Evolutionary conservation across 192 early-diverging fungal genomes (phyloP).

Genomic region (Gamsiella multidivaricata): DNA sequence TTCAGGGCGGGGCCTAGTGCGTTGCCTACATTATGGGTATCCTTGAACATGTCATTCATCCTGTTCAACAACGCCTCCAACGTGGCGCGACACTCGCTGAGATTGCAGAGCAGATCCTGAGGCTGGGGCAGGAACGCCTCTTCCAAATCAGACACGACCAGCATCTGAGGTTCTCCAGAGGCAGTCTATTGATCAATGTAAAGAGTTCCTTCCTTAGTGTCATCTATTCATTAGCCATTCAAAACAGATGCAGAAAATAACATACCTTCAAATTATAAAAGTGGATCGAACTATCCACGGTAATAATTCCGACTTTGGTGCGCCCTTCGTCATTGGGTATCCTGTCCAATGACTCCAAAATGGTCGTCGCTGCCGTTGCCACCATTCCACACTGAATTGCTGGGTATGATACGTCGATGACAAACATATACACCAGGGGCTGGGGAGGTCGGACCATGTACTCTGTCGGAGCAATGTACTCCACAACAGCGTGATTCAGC

Average conservation of each 20-base stretch:
- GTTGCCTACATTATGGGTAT: constrained; percentile 81
- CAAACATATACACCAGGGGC: constrained; percentile 91
- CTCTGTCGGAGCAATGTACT: constrained; percentile 95
- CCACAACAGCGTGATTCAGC: constrained; percentile 89
- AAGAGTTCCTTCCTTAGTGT: too few species aligned
- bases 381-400: constrained; percentile 85
- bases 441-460: constrained; percentile 99
- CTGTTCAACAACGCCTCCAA: constrained; percentile 80
- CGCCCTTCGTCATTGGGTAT: constrained; percentile 91
- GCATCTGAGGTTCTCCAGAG: constrained; percentile 90
- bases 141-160: constrained; percentile 92
- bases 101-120: constrained; percentile 87
- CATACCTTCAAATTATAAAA: constrained; percentile 87
- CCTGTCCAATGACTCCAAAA: constrained; percentile 83
- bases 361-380: constrained; percentile 80
- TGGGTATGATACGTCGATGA: constrained; percentile 94
- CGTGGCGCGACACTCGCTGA: constrained; percentile 82
- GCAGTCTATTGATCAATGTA: constrained; percentile 42
- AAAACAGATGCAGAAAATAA: neutral
- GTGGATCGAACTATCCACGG: constrained; percentile 88
- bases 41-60: constrained; percentile 87
- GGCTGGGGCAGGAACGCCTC: constrained; percentile 92
- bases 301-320: constrained; percentile 90
- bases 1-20: constrained; percentile 86
- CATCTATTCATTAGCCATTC: too few species aligned